These are phyloP conservation scores for Papiliotrema flavescens DNA, from an alignment of 1,284 basidiomycete species.

Conservation along the genomic window DNA sequence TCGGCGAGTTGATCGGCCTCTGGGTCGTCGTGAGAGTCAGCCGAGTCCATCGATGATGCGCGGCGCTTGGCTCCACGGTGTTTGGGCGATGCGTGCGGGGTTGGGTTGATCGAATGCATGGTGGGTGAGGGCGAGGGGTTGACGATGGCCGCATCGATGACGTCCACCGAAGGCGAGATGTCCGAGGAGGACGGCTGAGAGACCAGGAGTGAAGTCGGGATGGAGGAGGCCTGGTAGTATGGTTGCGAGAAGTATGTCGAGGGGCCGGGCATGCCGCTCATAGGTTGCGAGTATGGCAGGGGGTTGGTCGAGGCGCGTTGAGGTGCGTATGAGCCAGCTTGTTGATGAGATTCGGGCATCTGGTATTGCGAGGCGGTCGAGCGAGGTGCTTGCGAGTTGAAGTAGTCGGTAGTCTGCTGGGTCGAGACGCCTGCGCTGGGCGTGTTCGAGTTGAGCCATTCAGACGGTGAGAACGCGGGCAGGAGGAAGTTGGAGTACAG, in stretches of 20 bases:
- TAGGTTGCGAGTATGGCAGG: not conserved
- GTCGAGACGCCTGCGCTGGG: conserved; percentile 8
- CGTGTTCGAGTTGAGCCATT: conserved; percentile 21
- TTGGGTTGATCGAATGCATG: not conserved
- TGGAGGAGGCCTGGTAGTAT: conserved; percentile 11
- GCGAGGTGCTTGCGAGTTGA: not conserved
- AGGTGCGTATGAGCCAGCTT: no score
- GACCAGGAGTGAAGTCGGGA: conserved; percentile 32
- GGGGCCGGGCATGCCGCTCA: no score
- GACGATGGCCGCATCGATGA: conserved; percentile 29
- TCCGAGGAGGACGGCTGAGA: conserved; percentile 2
- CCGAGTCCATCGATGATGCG: conserved; percentile 29
- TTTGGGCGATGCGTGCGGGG: conserved; percentile 6
- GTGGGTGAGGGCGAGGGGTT: conserved; percentile 22
- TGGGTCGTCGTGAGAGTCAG: conserved; percentile 30
- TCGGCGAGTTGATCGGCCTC: conserved; percentile 19
- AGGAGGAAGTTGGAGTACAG: conserved; percentile 43
- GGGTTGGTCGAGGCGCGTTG: not conserved
- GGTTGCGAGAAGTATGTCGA: not conserved
- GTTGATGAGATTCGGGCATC: not conserved
- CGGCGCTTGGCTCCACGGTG: conserved; percentile 10
- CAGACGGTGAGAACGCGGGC: conserved; percentile 29
- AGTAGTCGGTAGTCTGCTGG: conserved; percentile 4
- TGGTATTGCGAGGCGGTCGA: not conserved
- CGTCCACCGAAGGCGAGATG: conserved; percentile 25